Evolutionary conservation across 371 early-diverging fungal species (phyloP), one percentile per base, ranked within the genome.

Genomic region (Thermomucor indicae-seudaticae): DNA sequence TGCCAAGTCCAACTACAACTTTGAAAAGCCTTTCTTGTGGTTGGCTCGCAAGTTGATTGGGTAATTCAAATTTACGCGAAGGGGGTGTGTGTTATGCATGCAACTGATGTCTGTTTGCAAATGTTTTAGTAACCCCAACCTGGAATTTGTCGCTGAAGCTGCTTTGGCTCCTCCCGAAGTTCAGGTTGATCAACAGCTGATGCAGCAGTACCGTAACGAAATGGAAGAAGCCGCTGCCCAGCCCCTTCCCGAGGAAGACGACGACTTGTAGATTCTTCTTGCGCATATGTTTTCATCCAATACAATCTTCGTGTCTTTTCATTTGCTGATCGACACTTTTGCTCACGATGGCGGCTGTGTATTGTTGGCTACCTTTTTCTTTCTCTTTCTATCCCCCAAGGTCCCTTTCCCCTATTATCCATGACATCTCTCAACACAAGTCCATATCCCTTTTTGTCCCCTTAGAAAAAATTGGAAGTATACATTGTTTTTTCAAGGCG

Each of bases 1-100:
- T 62, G 99, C 99, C 70, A 99, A 99, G 89, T 83, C 84, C 71
- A 99, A 99, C 89, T 98, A 99, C 88, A 99, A 99, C 92, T 99
- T 99, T 72, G 99, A 98, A 80, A 97, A 97, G 89, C 99, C 99
- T 49, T 99, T 99, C 93, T 81, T 99, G 61, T 94, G 95, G 93
- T 86, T 99, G 57, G 96, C 99, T 29, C 91, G 98, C 64, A 98
- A 96, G 85, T 85, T 99, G 58, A 80, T 88, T 62, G 96, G 85
- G 84, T 84, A 76, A n/a, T n/a, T n/a, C n/a, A n/a, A n/a, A n/a
- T n/a, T n/a, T n/a, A n/a, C n/a, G n/a, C 32, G 70, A 52, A 37
- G 14, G 3, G 5, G 14, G 3, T 16, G 14, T 37, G 3, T 11
- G 37, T 14, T 37, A 37, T 37, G 3, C 37, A 37, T 37, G 3